phyloP scores from a whole-genome alignment of 768 basidiomycete genomes.

The Lentinula detonsa region DNA sequence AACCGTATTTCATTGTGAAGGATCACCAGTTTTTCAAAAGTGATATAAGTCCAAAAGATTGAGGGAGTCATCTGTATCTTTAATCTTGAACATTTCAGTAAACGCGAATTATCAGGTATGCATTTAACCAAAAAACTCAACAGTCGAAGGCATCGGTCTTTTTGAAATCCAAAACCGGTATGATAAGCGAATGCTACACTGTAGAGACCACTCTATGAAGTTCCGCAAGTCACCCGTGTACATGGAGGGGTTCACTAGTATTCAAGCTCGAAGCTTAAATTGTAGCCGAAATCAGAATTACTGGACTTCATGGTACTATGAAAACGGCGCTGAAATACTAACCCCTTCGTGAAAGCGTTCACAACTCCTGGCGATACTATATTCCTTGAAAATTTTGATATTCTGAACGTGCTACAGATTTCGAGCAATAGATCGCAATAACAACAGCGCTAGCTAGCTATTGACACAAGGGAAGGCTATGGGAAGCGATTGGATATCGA shows the following conservation, averaged over 20 bases:
- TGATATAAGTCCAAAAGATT: too few relatives aligned
- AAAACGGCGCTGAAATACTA: constrained; percentile 25
- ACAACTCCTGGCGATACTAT: constrained; percentile 28
- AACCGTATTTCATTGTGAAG: too few relatives aligned
- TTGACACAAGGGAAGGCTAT: constrained; percentile 37
- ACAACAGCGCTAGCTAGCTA: constrained; percentile 23
- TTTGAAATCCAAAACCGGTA: not conserved
- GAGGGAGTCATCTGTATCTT: not conserved
- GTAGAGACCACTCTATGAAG: not conserved
- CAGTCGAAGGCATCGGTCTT: not conserved
- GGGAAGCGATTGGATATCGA: constrained; percentile 43
- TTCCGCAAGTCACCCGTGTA: not conserved
- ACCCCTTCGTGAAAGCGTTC: constrained; percentile 26
- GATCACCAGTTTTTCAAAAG: too few relatives aligned
- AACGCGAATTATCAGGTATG: not conserved
- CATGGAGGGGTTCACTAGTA: not conserved
- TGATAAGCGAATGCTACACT: not conserved
- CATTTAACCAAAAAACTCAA: not conserved
- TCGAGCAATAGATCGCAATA: constrained; percentile 26
- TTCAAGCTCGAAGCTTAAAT: not conserved
- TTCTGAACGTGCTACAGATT: constrained; percentile 16
- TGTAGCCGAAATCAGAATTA: not conserved
- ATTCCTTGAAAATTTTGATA: constrained; percentile 33
- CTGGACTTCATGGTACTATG: constrained; percentile 16
- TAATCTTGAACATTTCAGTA: not conserved